Evolutionary conservation across 257 asterid genomes (phyloP).

Genomic region (Ligustrum vulgare): DNA sequence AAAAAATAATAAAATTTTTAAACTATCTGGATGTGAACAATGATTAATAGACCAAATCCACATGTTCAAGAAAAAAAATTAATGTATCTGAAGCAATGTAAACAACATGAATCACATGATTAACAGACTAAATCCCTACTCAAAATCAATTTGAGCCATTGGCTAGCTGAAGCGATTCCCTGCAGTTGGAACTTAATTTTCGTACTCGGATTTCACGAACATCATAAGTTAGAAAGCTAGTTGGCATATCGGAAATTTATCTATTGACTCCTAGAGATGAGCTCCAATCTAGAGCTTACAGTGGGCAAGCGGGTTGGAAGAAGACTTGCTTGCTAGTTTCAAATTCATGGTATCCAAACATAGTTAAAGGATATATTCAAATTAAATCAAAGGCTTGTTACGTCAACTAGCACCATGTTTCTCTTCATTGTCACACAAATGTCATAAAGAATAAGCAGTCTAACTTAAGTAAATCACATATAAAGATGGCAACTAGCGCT

Average conservation of each 20-base stretch:
- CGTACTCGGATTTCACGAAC: neutral
- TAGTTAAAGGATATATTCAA: neutral
- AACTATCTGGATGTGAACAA: conserved; percentile 2
- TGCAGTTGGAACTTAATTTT: neutral
- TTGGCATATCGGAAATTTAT: neutral
- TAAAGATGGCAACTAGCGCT: neutral
- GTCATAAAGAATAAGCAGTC: neutral
- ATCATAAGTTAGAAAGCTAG: neutral
- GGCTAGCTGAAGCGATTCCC: conserved; percentile 17
- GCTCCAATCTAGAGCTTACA: neutral
- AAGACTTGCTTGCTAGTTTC: neutral
- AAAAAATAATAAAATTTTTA: neutral
- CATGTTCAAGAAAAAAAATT: neutral
- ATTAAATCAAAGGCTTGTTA: neutral
- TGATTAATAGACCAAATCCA: neutral
- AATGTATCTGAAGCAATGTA: conserved; percentile 15
- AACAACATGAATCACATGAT: neutral
- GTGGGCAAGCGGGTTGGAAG: neutral
- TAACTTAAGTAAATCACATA: neutral
- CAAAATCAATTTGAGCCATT: conserved; percentile 16
- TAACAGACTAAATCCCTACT: conserved; percentile 9
- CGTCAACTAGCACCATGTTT: neutral
- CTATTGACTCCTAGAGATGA: neutral
- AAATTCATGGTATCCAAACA: neutral
- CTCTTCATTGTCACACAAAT: neutral